Conservation (phyloP, 306 rosid species). For the Casuarina equisetifolia region DNA sequence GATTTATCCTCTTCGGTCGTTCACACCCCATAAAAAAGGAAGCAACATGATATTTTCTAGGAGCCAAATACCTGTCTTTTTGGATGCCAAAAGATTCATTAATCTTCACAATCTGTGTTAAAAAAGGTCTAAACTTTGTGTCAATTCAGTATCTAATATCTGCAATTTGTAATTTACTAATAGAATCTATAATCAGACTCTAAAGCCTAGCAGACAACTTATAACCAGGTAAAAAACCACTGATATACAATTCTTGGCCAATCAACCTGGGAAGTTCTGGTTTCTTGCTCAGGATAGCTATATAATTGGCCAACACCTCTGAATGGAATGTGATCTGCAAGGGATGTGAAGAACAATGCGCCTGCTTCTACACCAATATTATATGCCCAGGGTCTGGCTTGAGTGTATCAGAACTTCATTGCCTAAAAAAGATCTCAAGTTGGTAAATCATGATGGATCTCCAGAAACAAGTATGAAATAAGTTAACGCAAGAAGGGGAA, state of each 20-base stretch:
- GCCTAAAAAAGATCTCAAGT: constrained; percentile 2
- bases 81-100: neutral
- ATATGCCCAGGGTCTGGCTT: neutral
- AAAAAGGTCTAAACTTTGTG: neutral
- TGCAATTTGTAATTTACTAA: neutral
- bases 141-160: neutral
- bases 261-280: neutral
- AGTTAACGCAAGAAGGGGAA: neutral
- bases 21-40: neutral
- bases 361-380: neutral
- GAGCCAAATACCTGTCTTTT: neutral
- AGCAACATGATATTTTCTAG: neutral
- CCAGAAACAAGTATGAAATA: neutral
- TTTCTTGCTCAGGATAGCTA: neutral
- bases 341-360: neutral
- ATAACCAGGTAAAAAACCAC: neutral
- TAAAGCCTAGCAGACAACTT: too few species aligned
- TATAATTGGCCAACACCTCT: neutral
- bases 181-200: too few species aligned
- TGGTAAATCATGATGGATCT: constrained; percentile 5
- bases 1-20: too few species aligned
- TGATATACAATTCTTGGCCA: neutral
- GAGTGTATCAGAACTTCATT: neutral
- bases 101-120: neutral
- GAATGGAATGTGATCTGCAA: neutral